phyloP scores from a whole-genome alignment of 106 monocot species.

The Acorus gramineus region DNA sequence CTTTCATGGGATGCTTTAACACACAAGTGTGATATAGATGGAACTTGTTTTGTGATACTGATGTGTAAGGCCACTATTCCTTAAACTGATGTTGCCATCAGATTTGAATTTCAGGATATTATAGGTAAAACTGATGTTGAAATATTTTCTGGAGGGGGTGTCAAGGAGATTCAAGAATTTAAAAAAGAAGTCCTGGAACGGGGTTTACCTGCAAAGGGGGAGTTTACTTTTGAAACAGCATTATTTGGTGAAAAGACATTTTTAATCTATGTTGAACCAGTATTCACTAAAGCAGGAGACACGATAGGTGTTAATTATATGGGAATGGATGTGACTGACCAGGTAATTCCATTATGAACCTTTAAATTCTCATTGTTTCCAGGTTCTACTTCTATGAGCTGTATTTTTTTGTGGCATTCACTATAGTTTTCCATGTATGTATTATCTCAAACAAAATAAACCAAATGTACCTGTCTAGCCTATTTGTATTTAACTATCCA shows the following conservation, averaged over 20 bases:
- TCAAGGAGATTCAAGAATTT: slow-evolving; percentile 50
- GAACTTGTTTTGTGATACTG: background rate
- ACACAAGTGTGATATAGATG: background rate
- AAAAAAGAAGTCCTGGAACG: slow-evolving; percentile 55
- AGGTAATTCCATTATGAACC: slow-evolving; percentile 25
- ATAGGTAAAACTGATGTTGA: slow-evolving; percentile 79
- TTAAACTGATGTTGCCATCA: slow-evolving; percentile 13
- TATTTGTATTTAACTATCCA: too few relatives aligned
- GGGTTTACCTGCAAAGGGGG: slow-evolving; percentile 48
- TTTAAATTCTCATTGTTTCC: background rate
- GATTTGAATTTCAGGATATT: slow-evolving; percentile 46
- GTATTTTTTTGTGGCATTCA: too few relatives aligned
- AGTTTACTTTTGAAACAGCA: slow-evolving; percentile 57
- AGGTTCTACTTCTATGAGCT: too few relatives aligned
- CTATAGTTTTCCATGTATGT: too few relatives aligned
- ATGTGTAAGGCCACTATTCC: background rate
- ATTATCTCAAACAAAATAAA: too few relatives aligned
- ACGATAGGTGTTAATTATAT: slow-evolving; percentile 74
- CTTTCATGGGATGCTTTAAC: background rate
- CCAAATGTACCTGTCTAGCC: too few relatives aligned
- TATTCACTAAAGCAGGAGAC: slow-evolving; percentile 58
- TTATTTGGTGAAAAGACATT: slow-evolving; percentile 73
- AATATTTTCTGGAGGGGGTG: slow-evolving; percentile 53
- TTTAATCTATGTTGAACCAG: slow-evolving; percentile 68
- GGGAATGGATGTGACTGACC: slow-evolving; percentile 70